Evolutionary conservation across 1,284 basidiomycete species (phyloP), one percentile per base, ranked within the genome.

Genomic region (Pterulicium gracile): DNA sequence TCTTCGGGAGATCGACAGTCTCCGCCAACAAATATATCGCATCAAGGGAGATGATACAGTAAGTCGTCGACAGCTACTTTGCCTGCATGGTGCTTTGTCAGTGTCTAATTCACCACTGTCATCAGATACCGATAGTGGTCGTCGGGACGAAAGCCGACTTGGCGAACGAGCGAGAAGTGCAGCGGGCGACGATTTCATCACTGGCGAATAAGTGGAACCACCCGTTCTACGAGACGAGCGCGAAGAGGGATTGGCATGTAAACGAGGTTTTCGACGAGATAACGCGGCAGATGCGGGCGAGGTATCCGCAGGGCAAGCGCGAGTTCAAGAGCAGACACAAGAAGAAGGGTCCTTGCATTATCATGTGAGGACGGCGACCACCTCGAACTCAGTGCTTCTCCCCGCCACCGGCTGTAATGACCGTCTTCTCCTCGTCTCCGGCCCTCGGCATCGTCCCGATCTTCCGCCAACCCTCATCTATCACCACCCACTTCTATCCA

Each of bases 121-220:
- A 82, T 80, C 65, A 66, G 32, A 63, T 87, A 22, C 90, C 90
- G 5, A 86, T 94, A 54, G 85, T 93, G 27, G 74, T 93, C 10
- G 88, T 91, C 14, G 90, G 90, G 39, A 92, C 90, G 46, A 94
- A 94, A 63, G 73, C 88, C 49, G 91, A 94, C 61, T 76, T 93
- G 46, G 72, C 74, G 24, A 77, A 75, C 50, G 89, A 93, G 62
- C 76, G 91, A 22, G 87, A 91, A 57, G 88, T 94, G 3, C 74
- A 77, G 17, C 70, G 75, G 39, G 69, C 64, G 41, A 77, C 75
- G 0, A 84, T 89, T 39, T 75, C 83, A 54, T 64, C 74, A 5
- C 70, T 89, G 4, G 77, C 81, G 4, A 66, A 64, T 40, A 67
- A 70, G 4, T 91, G 88, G 88, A 69, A 70, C 40, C 63, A 88